phyloP scores from a whole-genome alignment of 2,329 filamentous ascomycete genomes.

The Mollisiaceae sp. region DNA sequence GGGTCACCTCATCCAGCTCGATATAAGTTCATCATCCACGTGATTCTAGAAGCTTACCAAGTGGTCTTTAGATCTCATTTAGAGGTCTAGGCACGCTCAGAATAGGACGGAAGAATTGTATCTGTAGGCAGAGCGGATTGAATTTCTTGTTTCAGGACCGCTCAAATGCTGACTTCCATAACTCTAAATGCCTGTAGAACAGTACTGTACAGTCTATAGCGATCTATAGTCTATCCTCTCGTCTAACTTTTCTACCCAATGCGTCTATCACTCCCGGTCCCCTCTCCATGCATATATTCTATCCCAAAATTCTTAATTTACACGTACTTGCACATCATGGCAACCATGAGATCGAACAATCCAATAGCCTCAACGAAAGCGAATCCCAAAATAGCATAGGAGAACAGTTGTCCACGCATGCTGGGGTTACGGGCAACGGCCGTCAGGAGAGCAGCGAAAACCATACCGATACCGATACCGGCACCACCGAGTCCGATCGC shows the following conservation, averaged over 20 bases:
- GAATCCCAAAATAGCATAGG: constrained; percentile 94
- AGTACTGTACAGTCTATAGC: constrained; percentile 31
- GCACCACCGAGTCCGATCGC: constrained; percentile 92
- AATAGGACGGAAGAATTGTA: background rate
- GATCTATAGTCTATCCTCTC: constrained; percentile 22
- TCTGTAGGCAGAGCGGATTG: background rate
- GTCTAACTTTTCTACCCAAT: constrained; percentile 10
- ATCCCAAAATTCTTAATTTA: constrained; percentile 33
- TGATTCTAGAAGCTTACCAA: background rate
- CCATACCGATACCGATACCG: constrained; percentile 94
- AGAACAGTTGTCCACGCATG: constrained; percentile 94
- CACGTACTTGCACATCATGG: constrained; percentile 91
- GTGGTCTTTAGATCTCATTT: background rate
- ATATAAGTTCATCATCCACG: background rate
- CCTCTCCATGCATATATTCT: constrained; percentile 9
- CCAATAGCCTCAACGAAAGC: constrained; percentile 92
- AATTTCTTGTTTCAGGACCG: constrained; percentile 3
- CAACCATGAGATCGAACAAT: constrained; percentile 90
- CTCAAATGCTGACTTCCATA: constrained; percentile 23
- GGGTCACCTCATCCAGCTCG: background rate
- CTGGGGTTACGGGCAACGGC: constrained; percentile 93
- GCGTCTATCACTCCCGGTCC: constrained; percentile 9
- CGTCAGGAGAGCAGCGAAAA: constrained; percentile 89
- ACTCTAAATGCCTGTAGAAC: constrained; percentile 27
- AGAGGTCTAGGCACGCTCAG: background rate